Conservation (phyloP, 345 rosid genomes). For the Dipteronia dyeriana region DNA sequence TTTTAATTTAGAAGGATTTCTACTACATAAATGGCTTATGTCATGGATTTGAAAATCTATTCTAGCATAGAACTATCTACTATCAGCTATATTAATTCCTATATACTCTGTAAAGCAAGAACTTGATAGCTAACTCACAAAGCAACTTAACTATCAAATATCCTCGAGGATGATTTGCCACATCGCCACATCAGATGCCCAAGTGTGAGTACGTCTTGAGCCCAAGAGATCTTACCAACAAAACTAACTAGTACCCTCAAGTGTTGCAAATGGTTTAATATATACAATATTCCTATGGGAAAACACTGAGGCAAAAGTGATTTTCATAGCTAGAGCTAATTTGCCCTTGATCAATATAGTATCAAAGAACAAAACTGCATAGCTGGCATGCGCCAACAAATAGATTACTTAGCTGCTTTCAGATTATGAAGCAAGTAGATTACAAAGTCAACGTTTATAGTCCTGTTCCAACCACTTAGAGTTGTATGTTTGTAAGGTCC, state of each 20-base stretch:
- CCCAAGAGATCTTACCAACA: background rate
- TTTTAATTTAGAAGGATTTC: background rate
- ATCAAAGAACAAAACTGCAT: background rate
- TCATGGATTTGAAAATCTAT: background rate
- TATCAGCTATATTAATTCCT: too few species aligned
- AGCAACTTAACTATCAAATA: background rate
- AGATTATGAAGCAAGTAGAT: conserved; percentile 66
- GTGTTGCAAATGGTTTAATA: background rate
- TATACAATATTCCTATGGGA: background rate
- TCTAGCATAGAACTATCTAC: background rate
- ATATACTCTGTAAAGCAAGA: background rate
- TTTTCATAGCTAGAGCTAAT: background rate
- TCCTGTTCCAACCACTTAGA: background rate
- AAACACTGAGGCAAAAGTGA: background rate
- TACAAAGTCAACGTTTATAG: conserved; percentile 12
- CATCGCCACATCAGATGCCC: background rate
- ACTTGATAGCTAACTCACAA: background rate
- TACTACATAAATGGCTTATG: background rate
- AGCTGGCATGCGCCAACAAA: background rate
- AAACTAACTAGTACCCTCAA: background rate
- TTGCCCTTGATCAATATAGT: background rate
- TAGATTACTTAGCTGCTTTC: background rate
- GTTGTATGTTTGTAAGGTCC: background rate
- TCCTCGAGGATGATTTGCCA: conserved; percentile 1
- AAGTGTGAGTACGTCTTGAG: background rate